Evolutionary conservation across 129 eudicot species (phyloP).

Genomic region (Smallanthus sonchifolius): DNA sequence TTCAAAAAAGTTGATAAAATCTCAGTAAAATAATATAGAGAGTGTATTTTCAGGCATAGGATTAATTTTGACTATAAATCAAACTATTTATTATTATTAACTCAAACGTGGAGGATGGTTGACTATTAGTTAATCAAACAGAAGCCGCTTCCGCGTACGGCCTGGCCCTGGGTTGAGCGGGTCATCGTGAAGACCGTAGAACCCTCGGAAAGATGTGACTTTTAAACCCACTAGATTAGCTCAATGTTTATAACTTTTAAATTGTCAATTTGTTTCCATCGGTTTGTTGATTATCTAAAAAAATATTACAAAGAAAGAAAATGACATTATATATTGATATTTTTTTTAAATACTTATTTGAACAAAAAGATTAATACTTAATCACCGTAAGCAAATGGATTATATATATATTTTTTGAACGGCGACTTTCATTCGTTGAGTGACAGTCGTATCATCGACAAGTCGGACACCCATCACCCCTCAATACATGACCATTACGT

Average conservation of each 20-base stretch:
- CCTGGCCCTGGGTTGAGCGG: neutral
- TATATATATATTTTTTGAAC: too few species aligned
- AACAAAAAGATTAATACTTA: too few species aligned
- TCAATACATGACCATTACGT: too few species aligned
- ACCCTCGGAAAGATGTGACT: neutral
- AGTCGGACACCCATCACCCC: too few species aligned
- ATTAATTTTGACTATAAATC: conserved; percentile 2
- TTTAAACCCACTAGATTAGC: too few species aligned
- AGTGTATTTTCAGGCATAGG: neutral
- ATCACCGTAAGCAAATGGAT: neutral
- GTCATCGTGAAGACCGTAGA: neutral
- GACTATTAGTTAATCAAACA: conserved; percentile 8
- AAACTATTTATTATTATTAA: conserved; percentile 5
- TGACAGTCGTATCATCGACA: too few species aligned
- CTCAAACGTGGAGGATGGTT: conserved; percentile 1
- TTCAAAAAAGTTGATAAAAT: neutral
- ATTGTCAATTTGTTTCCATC: neutral
- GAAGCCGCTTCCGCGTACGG: neutral
- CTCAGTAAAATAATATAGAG: neutral
- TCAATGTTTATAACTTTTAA: neutral
- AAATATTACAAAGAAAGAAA: neutral
- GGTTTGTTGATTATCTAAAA: neutral
- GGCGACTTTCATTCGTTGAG: too few species aligned
- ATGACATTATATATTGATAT: neutral
- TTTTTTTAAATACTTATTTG: too few species aligned